Conservation (phyloP, 192 early-diverging fungal species). For the Chytriomyces sp. region DNA sequence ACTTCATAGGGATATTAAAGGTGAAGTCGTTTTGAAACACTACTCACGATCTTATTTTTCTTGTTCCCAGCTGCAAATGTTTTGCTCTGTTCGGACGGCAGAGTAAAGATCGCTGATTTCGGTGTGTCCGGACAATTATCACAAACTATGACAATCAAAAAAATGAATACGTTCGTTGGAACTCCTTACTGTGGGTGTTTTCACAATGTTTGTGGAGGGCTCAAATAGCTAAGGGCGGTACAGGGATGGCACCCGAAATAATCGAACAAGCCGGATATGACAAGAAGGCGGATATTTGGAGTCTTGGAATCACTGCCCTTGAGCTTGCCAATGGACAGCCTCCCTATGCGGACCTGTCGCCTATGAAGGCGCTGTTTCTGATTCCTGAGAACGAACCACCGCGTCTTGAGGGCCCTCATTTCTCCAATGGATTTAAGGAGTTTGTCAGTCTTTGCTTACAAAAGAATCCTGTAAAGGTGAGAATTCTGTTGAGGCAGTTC, state of each 20-base stretch:
- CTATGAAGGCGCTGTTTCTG: slow-evolving; percentile 89
- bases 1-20: slow-evolving; percentile 85
- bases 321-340: slow-evolving; percentile 93
- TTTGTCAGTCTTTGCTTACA: slow-evolving; percentile 87
- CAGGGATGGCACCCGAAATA: slow-evolving; percentile 89
- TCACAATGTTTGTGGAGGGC: slow-evolving; percentile 26
- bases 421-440: slow-evolving; percentile 83
- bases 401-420: slow-evolving; percentile 65
- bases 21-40: background rate
- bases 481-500: slow-evolving; percentile 15
- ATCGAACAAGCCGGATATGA: slow-evolving; percentile 94
- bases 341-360: slow-evolving; percentile 88
- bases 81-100: slow-evolving; percentile 69
- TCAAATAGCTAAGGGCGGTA: background rate
- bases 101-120: slow-evolving; percentile 97
- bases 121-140: slow-evolving; percentile 95
- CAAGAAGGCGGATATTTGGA: slow-evolving; percentile 98
- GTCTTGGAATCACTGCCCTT: slow-evolving; percentile 93
- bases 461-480: slow-evolving; percentile 76
- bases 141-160: slow-evolving; percentile 74
- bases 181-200: slow-evolving; percentile 74
- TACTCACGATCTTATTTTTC: background rate
- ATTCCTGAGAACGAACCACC: slow-evolving; percentile 93
- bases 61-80: slow-evolving; percentile 74
- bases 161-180: slow-evolving; percentile 97